A percentile compares a stretch with the other conserved stretches of the same genome.
phyloP scores from a whole-genome alignment of 2,329 filamentous ascomycete species.

The Aspergillus sp. region DNA sequence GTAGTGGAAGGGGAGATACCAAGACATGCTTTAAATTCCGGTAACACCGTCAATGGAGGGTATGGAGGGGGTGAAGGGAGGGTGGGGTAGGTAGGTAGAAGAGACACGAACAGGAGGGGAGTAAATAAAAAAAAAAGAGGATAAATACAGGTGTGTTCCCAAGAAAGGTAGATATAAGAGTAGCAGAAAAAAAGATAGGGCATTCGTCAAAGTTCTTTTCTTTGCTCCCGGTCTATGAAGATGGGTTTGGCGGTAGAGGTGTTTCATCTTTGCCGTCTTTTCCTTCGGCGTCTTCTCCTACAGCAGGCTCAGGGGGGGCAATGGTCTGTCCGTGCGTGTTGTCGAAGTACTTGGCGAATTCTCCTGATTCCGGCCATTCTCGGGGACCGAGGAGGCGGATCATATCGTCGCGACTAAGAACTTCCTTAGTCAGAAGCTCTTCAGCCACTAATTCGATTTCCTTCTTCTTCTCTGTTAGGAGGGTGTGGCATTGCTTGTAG shows the following conservation, averaged over 20 bases:
- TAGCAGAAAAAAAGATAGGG: conserved; percentile 12
- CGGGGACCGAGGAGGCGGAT: conserved; percentile 80
- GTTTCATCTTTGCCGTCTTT: conserved; percentile 38
- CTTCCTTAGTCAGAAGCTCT: conserved; percentile 88
- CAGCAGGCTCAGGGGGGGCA: conserved; percentile 49
- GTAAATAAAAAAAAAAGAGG: conserved; percentile 6
- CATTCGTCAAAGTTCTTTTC: conserved; percentile 11
- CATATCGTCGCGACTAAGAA: conserved; percentile 88
- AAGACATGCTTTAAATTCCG: conserved; percentile 16
- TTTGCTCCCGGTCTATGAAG: conserved; percentile 16
- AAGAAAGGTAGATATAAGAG: neutral
- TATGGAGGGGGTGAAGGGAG: neutral
- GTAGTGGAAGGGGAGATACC: conserved; percentile 8
- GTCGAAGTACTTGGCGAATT: conserved; percentile 93
- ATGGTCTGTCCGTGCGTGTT: conserved; percentile 52
- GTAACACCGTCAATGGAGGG: conserved; percentile 17
- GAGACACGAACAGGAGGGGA: conserved; percentile 11
- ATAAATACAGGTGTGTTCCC: conserved; percentile 11
- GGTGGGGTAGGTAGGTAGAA: neutral
- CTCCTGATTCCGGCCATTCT: conserved; percentile 79
- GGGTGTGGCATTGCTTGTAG: conserved; percentile 82
- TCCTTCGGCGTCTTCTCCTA: conserved; percentile 45
- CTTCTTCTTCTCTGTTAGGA: conserved; percentile 80
- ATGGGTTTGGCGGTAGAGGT: conserved; percentile 23
- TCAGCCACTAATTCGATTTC: conserved; percentile 89